Percentiles rank a stretch among this genome's conserved stretches.
Evolutionary conservation across 2,329 filamentous ascomycete species (phyloP).

Genomic region (Stachybotrys chartarum): DNA sequence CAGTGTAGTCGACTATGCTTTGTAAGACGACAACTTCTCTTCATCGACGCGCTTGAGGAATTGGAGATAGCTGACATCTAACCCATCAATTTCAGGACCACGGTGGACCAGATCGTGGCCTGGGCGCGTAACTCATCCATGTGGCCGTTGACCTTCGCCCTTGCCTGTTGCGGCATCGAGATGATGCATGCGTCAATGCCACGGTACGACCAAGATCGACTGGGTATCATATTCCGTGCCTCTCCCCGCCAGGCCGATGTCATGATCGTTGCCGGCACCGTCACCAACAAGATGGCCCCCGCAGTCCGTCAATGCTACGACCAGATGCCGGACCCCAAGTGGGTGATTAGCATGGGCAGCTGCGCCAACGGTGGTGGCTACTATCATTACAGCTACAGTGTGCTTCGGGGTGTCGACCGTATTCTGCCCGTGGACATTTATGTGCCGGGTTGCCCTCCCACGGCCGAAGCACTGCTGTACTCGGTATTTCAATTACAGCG

Average conservation of each 20-base stretch:
- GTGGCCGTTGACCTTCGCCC: constrained; percentile 55
- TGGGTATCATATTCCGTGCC: constrained; percentile 61
- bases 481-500: constrained; percentile 62
- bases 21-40: background rate
- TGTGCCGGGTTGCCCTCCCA: constrained; percentile 55
- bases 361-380: constrained; percentile 68
- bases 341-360: constrained; percentile 61
- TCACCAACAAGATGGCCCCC: constrained; percentile 63
- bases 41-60: too few species aligned
- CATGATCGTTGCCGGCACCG: constrained; percentile 60
- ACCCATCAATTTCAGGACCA: constrained; percentile 29
- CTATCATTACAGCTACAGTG: constrained; percentile 66
- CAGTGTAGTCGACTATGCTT: background rate
- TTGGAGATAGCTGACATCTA: too few species aligned
- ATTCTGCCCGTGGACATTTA: constrained; percentile 63
- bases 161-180: constrained; percentile 55
- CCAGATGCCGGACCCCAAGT: constrained; percentile 60
- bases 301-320: constrained; percentile 59
- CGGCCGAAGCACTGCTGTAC: constrained; percentile 40
- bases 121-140: constrained; percentile 53
- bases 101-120: constrained; percentile 45
- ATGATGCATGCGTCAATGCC: constrained; percentile 60
- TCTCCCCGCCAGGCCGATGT: constrained; percentile 58
- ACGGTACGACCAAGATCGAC: constrained; percentile 55
- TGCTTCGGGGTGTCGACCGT: constrained; percentile 57